Evolutionary conservation across 2,329 filamentous ascomycete species (phyloP), one percentile per base, ranked within the genome.

Genomic region (Botrytis sinoallii): DNA sequence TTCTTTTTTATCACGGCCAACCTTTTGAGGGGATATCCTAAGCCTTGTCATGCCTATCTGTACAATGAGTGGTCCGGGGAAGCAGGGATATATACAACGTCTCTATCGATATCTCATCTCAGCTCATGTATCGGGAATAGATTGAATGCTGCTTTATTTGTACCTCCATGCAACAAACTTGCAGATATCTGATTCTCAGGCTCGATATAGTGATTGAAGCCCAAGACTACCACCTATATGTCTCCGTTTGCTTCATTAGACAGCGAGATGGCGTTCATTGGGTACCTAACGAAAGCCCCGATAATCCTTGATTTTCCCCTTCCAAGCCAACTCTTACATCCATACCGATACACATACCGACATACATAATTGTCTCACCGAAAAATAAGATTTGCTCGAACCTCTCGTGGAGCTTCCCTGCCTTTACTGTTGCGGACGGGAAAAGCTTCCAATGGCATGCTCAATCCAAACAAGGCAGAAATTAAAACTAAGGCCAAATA

Each of bases 31-130:
- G 29, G 14, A 12, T 61, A 60, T 61, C 64, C 46, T 29, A 60
- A 46, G 35, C 65, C 65, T 63, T 61, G 52, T 42, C 55, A 16
- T 48, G 1, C 16, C 35, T 16, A 18, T 68, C 57, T 63, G 29
- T 38, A 29, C 48, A 46, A 59, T 67, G 61, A 72, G 38, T 72
- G 70, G 70, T 72, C 48, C 70, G 63, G 70, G 70, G 70, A 68
- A 72, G n/a, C 70, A 67, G 44, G 63, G 70, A 57, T 68, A 48
- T n/a, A 46, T 60, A 67, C n/a, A 55, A 48, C 46, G 32, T 38
- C 35, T 59, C n/a, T 57, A 35, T 67, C 38, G 48, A 72, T 60
- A 72, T 57, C 35, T 57, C 16, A 55, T 55, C 48, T n/a, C 48
- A 55, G 48, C 48, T n/a, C 48, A 18, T 68, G 25, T 48, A 44